Conservation (phyloP, 768 basidiomycete species). For the Phylloporus sp. region DNA sequence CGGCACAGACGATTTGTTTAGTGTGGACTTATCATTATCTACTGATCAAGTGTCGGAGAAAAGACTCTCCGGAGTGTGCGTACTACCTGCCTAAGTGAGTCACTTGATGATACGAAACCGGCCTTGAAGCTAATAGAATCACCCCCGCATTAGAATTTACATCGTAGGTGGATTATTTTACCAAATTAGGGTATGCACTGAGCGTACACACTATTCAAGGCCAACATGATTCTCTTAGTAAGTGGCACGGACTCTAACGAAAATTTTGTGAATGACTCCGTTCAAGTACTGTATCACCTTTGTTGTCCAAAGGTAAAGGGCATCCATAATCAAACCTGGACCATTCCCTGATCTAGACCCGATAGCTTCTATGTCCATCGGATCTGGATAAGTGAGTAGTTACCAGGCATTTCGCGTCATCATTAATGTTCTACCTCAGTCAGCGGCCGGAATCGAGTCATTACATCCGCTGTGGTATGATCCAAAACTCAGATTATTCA, state of each 20-base stretch:
- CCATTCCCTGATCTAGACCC: not conserved
- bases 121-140: not conserved
- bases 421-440: conserved; percentile 8
- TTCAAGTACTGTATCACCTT: conserved; percentile 18
- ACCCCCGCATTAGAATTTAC: not conserved
- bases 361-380: conserved; percentile 24
- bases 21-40: not conserved
- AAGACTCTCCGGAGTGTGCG: not conserved
- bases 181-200: not conserved
- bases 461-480: conserved; percentile 16
- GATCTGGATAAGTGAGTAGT: too few relatives aligned
- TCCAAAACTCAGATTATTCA: not conserved
- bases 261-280: not conserved
- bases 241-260: not conserved
- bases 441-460: conserved; percentile 13
- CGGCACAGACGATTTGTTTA: not conserved
- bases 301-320: conserved; percentile 20
- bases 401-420: not conserved
- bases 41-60: conserved; percentile 12
- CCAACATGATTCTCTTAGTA: not conserved
- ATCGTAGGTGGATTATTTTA: conserved; percentile 1
- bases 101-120: not conserved
- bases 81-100: conserved; percentile 7
- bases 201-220: conserved; percentile 1
- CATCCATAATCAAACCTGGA: not conserved